Evolutionary conservation across 768 basidiomycete species (phyloP), one percentile per base, ranked within the genome.

Genomic region (Nidularia pulvinata): DNA sequence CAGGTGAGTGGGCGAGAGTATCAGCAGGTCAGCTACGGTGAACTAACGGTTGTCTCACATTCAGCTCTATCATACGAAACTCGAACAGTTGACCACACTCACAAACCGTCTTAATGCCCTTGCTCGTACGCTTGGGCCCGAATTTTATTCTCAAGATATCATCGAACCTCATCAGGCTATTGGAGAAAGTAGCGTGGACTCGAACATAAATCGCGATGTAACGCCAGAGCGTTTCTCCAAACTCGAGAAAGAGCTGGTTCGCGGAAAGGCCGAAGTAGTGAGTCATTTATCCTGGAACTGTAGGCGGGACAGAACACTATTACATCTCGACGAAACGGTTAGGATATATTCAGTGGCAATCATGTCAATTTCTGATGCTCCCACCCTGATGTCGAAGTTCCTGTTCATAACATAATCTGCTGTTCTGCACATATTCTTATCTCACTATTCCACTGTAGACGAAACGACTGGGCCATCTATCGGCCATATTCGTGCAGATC

Each of bases 211-310:
- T 61, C 76, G 81, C 22, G 89, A 95, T 60, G 89, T 94, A 13
- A 87, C 85, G 9, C 86, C 89, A 0, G 92, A 94, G 58, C 81
- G 89, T 10, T 91, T 95, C 63, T 78, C 83, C 46, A 86, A 76
- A 60, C 73, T 95, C 5, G 91, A 95, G 75, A 88, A 90, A 65
- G 92, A 95, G 62, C 79, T 94, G 14, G 85, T 90, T 7, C 77
- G 88, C 50, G 92, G 91, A 9, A 93, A 93, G 68, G 81, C 82
- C n/a, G 93, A 95, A 81, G 80, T 93, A 51, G 89, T 93, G 60
- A 62, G 89, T 76, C 19, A 19, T 19, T 19, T 19, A 19, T 19
- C 19, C 19, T 19, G 19, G 19, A 19, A 19, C 19, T 19, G 19
- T 19, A 19, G 19, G 19, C 19, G 19, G 19, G 19, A 1, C 19